These are phyloP conservation scores for Tylopilus rubrobrunneus DNA, from an alignment of 768 basidiomycete species.

Conservation along the genomic window DNA sequence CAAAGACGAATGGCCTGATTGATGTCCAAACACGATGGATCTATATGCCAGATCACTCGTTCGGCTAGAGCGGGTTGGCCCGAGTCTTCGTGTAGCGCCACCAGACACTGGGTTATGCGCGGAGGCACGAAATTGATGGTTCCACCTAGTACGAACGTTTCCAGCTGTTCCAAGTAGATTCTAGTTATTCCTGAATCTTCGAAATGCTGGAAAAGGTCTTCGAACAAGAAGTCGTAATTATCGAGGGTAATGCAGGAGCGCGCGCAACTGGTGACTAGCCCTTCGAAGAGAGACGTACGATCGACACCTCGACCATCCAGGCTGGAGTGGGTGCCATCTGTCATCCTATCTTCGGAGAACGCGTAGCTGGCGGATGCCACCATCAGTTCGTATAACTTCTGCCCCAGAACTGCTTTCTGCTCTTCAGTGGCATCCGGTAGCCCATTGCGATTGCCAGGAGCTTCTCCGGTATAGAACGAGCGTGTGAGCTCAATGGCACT, in stretches of 20 bases:
- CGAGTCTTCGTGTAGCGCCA: slow-evolving; percentile 72
- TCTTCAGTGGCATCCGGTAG: slow-evolving; percentile 66
- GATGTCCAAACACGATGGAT: slow-evolving; percentile 86
- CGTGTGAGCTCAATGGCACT: slow-evolving; percentile 84
- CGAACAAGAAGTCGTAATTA: slow-evolving; percentile 85
- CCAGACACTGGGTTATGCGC: slow-evolving; percentile 79
- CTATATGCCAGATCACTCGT: slow-evolving; percentile 92
- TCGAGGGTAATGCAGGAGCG: slow-evolving; percentile 77
- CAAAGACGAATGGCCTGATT: slow-evolving; percentile 93
- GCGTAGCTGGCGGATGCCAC: slow-evolving; percentile 81
- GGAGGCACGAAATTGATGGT: slow-evolving; percentile 78
- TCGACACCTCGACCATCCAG: slow-evolving; percentile 90
- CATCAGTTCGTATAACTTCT: slow-evolving; percentile 80
- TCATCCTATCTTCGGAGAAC: slow-evolving; percentile 94
- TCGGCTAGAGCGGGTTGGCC: slow-evolving; percentile 75
- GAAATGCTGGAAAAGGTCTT: slow-evolving; percentile 90
- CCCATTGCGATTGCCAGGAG: slow-evolving; percentile 82
- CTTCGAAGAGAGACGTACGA: slow-evolving; percentile 85
- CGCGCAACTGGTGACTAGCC: slow-evolving; percentile 71
- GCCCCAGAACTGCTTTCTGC: slow-evolving; percentile 62
- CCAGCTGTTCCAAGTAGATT: slow-evolving; percentile 81
- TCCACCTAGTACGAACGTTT: slow-evolving; percentile 75
- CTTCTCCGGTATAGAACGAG: slow-evolving; percentile 74
- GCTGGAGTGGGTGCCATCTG: slow-evolving; percentile 78
- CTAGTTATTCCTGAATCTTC: slow-evolving; percentile 76